Base-by-base conservation (phyloP, 345 rosid genomes). In the Kernera saxatilis region DNA sequence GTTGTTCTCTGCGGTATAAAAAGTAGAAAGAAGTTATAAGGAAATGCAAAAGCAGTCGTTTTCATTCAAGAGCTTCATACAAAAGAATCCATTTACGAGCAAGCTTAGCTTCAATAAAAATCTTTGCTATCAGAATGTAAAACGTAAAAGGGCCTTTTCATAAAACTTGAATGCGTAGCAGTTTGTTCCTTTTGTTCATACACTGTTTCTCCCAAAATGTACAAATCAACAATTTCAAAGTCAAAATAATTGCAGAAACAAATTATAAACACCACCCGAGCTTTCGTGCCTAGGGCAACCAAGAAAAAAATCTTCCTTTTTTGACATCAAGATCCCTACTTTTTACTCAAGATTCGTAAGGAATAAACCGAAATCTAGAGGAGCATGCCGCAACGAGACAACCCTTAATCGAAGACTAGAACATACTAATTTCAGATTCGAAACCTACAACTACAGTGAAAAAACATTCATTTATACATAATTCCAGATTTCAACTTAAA, bases 191-290 rank as follows among this genome's bases (percentile, higher is more conserved):
- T 52, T 30, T 18, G 36, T 40, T 19, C 68, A 61, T 44, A 61
- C 32, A 32, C 12, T 6, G 3, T 14, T 15, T 3, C 2, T 40
- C 46, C 13, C 18, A 45, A 59, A 49, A 49, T 14, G 13, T 49
- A 50, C 18, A 32, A 32, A 52, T 53, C 18, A 26, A 32, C 62
- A 52, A 13, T 39, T 40, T 18, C 2, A 13, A 3, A 14, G 54
- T 7, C 15, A 37, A 26, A 51, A 35, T 17, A 12, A 70, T 12
- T 12, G 53, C 41, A 54, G 7, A 26, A 23, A 19, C 39, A 35
- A 59, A 12, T 36, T 18, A n/a, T 59, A 37, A 69, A 35, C 66
- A 46, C 56, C 50, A 72, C 15, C n/a, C 49, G 67, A 58, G 48
- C 44, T 62, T 40, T 51, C 13, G 40, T 52, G n/a, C 32, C 51